A percentile compares a stretch with the other conserved stretches of the same genome.
Conservation (phyloP, 108 stramenopile species). For the Skeletonema potamos region DNA sequence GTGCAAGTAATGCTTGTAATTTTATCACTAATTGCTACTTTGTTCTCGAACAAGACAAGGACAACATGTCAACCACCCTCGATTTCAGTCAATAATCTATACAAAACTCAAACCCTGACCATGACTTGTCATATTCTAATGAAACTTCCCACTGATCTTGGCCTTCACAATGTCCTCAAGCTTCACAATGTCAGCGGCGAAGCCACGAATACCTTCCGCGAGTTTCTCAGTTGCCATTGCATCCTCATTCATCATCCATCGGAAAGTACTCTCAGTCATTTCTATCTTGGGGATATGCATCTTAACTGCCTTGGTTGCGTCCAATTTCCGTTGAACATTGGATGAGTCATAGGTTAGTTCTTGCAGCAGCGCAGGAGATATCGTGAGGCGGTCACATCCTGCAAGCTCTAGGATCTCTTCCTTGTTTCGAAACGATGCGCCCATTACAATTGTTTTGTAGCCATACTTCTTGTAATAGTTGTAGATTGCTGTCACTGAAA, state of each 20-base stretch:
- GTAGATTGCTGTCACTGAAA: slow-evolving; percentile 93
- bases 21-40: neutral
- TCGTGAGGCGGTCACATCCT: slow-evolving; percentile 90
- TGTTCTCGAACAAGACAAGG: neutral
- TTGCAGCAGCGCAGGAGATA: slow-evolving; percentile 80
- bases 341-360: slow-evolving; percentile 47
- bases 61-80: neutral
- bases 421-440: slow-evolving; percentile 93
- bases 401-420: slow-evolving; percentile 85
- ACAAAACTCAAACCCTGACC: neutral
- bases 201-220: slow-evolving; percentile 96
- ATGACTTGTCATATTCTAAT: neutral
- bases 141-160: slow-evolving; percentile 56
- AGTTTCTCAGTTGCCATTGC: slow-evolving; percentile 99
- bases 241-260: slow-evolving; percentile 97
- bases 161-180: slow-evolving; percentile 89
- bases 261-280: slow-evolving; percentile 88
- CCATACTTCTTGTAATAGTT: slow-evolving; percentile 98
- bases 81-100: neutral
- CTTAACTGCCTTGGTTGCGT: slow-evolving; percentile 54
- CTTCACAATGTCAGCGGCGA: slow-evolving; percentile 92
- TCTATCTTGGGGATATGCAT: slow-evolving; percentile 82
- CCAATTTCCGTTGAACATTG: slow-evolving; percentile 60
- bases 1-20: neutral
- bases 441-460: slow-evolving; percentile 98